A percentile compares a stretch with the other conserved stretches of the same genome.
Conservation (phyloP, 2,329 filamentous ascomycete species). For the Hypoxylon sp. region DNA sequence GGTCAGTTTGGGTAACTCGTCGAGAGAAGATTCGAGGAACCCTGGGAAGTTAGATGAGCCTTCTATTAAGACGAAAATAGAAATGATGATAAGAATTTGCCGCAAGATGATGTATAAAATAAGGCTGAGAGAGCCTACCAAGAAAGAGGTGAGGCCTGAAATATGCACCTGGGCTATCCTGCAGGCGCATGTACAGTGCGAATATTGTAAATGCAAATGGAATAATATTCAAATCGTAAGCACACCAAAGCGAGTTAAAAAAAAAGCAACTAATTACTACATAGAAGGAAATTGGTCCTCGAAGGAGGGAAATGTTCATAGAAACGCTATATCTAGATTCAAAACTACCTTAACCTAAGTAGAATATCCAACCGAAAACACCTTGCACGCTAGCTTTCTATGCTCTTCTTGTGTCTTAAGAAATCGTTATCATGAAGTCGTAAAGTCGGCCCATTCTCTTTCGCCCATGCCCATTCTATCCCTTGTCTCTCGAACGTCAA, state of each 20-base stretch:
- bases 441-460: conserved; percentile 9
- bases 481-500: conserved; percentile 1
- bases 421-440: conserved; percentile 28
- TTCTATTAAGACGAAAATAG: neutral
- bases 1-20: neutral
- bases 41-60: neutral
- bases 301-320: neutral
- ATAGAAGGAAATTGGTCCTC: too few species aligned
- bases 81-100: too few species aligned
- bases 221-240: too few species aligned
- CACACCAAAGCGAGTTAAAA: too few species aligned
- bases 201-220: too few species aligned
- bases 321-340: neutral
- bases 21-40: neutral
- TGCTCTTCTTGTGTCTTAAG: conserved; percentile 10
- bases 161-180: too few species aligned
- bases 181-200: too few species aligned
- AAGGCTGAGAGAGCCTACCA: too few species aligned
- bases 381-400: conserved; percentile 32
- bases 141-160: too few species aligned
- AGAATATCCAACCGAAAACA: conserved; percentile 22
- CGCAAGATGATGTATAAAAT: too few species aligned
- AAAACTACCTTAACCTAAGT: conserved; percentile 9
- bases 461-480: conserved; percentile 10
- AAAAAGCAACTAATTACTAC: too few species aligned